Conservation (phyloP, 306 rosid genomes). For the Senna siamea region DNA sequence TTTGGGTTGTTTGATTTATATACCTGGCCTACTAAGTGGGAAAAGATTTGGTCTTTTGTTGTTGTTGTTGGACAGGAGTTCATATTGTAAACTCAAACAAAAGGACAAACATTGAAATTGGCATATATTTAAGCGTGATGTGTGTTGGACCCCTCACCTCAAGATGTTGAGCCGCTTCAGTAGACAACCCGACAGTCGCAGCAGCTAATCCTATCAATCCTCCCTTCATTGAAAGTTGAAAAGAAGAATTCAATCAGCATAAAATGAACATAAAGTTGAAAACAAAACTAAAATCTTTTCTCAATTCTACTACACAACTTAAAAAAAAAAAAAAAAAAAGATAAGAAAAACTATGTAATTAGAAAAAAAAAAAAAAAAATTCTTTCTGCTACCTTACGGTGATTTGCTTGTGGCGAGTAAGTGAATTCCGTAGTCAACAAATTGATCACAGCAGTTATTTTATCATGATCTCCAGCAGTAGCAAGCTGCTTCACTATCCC, state of each 20-base stretch:
- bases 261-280: constrained; percentile 19
- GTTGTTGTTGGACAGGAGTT: neutral
- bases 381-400: constrained; percentile 71
- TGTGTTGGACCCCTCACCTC: constrained; percentile 53
- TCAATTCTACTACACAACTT: neutral
- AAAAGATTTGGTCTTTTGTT: no score
- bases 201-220: constrained; percentile 86
- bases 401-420: constrained; percentile 84
- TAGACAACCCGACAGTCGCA: constrained; percentile 73
- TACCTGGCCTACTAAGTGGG: no score
- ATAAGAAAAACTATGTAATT: neutral
- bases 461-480: constrained; percentile 77
- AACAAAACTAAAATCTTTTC: constrained; percentile 14
- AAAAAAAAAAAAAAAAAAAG: neutral
- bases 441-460: constrained; percentile 80
- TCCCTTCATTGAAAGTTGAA: constrained; percentile 48
- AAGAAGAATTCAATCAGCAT: neutral
- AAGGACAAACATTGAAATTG: neutral
- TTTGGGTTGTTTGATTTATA: no score
- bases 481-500: constrained; percentile 90
- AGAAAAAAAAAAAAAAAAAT: neutral
- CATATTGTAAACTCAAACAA: neutral
- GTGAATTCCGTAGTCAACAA: constrained; percentile 77
- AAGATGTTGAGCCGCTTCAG: constrained; percentile 74
- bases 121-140: neutral